Evolutionary conservation across 768 basidiomycete species (phyloP).

Genomic region (Tylopilus subfusipes): DNA sequence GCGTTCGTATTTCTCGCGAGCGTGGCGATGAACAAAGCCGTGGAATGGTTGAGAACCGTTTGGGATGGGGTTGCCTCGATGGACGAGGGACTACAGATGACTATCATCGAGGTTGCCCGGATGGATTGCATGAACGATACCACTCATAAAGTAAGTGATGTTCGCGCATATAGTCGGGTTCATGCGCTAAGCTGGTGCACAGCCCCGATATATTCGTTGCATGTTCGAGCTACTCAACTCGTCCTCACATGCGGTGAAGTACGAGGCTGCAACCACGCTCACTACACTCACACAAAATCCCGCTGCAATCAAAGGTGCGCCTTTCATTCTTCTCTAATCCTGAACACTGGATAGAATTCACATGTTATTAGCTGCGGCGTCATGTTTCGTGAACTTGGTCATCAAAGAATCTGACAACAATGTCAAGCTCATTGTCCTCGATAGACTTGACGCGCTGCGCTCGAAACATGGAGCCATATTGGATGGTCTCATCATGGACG

Average conservation of each 20-base stretch:
- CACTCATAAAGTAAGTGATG: slow-evolving; percentile 63
- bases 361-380: slow-evolving; percentile 68
- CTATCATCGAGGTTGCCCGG: slow-evolving; percentile 89
- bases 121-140: slow-evolving; percentile 86
- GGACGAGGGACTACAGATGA: slow-evolving; percentile 95
- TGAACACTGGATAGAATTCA: slow-evolving; percentile 1
- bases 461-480: slow-evolving; percentile 85
- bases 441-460: slow-evolving; percentile 80
- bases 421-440: slow-evolving; percentile 95
- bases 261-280: slow-evolving; percentile 93
- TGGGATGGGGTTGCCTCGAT: slow-evolving; percentile 78
- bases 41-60: slow-evolving; percentile 83
- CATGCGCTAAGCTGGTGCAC: slow-evolving; percentile 4
- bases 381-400: slow-evolving; percentile 82
- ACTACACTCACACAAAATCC: slow-evolving; percentile 94
- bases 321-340: background rate
- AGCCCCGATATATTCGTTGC: slow-evolving; percentile 92
- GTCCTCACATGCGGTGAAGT: slow-evolving; percentile 90
- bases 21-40: slow-evolving; percentile 84
- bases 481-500: slow-evolving; percentile 92
- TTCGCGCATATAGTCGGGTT: background rate
- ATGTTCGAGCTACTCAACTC: slow-evolving; percentile 92
- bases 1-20: slow-evolving; percentile 93
- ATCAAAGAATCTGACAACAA: slow-evolving; percentile 98
- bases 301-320: slow-evolving; percentile 87